These are phyloP conservation scores for Kwoniella bestiolae DNA, from an alignment of 768 basidiomycete genomes.

Conservation along the genomic window DNA sequence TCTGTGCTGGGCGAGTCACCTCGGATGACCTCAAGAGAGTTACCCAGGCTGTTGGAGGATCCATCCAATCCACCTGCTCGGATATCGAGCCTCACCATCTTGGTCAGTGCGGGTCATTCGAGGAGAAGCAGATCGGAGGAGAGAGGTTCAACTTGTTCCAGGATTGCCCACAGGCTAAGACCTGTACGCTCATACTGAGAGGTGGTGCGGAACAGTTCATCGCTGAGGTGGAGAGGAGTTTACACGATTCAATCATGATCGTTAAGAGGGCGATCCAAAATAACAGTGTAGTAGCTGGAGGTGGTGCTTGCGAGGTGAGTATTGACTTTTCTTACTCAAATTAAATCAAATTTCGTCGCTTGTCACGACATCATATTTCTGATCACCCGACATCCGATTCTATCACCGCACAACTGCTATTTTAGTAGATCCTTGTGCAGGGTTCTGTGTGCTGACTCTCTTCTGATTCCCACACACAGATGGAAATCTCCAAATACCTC, in stretches of 20 bases:
- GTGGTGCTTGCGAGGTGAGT: conserved; percentile 90
- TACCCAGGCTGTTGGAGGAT: conserved; percentile 92
- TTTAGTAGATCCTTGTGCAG: too few relatives aligned
- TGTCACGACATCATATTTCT: not conserved
- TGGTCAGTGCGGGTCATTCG: conserved; percentile 88
- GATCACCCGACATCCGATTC: too few relatives aligned
- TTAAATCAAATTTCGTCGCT: too few relatives aligned
- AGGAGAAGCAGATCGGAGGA: conserved; percentile 94
- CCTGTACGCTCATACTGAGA: conserved; percentile 89
- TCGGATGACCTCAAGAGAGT: conserved; percentile 89
- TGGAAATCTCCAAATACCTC: conserved; percentile 95
- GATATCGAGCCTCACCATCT: conserved; percentile 89
- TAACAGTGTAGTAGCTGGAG: conserved; percentile 94
- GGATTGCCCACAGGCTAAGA: conserved; percentile 89
- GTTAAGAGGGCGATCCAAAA: conserved; percentile 96
- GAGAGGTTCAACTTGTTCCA: conserved; percentile 96
- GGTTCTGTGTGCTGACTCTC: not conserved
- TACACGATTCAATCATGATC: conserved; percentile 99
- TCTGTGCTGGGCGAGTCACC: conserved; percentile 95
- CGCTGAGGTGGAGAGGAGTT: conserved; percentile 93
- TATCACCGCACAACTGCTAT: too few relatives aligned
- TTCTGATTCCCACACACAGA: conserved; percentile 62
- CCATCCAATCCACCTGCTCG: conserved; percentile 91
- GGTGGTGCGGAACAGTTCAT: conserved; percentile 99
- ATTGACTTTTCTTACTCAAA: too few relatives aligned